Conservation (phyloP, 495 filamentous ascomycete genomes). For the Tuber calosporum region DNA sequence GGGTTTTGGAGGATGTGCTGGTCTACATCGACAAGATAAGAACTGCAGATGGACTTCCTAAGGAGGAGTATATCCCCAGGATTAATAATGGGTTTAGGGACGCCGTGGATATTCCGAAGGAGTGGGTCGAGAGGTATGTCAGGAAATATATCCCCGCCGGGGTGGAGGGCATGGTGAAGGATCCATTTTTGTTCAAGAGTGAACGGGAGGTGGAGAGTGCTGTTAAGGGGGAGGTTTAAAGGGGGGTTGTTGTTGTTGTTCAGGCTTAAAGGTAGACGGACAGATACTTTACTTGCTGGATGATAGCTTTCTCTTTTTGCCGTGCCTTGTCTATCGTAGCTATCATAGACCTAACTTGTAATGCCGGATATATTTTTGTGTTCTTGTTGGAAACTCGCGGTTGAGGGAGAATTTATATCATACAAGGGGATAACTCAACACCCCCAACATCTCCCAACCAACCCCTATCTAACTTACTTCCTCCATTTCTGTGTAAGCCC, state of each 20-base stretch:
- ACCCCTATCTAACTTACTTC: constrained; percentile 46
- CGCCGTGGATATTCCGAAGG: constrained; percentile 53
- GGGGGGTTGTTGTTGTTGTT: neutral
- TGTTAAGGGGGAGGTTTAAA: neutral
- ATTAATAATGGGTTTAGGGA: constrained; percentile 64
- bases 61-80: constrained; percentile 57
- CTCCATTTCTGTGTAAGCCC: constrained; percentile 87
- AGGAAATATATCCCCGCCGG: constrained; percentile 51
- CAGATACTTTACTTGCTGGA: neutral
- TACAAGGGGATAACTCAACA: neutral
- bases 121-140: constrained; percentile 54
- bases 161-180: constrained; percentile 9
- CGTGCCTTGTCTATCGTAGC: neutral
- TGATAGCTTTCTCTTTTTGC: neutral
- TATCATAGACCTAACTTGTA: neutral
- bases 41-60: constrained; percentile 45
- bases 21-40: constrained; percentile 54
- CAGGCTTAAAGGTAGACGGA: neutral
- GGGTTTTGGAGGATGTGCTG: constrained; percentile 42
- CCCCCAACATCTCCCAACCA: neutral
- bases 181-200: constrained; percentile 30
- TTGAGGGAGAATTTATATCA: neutral
- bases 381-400: neutral
- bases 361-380: neutral
- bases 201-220: neutral